Evolutionary conservation across 2,329 filamentous ascomycete genomes (phyloP).

Genomic region (Emmonsiellopsis sp.): DNA sequence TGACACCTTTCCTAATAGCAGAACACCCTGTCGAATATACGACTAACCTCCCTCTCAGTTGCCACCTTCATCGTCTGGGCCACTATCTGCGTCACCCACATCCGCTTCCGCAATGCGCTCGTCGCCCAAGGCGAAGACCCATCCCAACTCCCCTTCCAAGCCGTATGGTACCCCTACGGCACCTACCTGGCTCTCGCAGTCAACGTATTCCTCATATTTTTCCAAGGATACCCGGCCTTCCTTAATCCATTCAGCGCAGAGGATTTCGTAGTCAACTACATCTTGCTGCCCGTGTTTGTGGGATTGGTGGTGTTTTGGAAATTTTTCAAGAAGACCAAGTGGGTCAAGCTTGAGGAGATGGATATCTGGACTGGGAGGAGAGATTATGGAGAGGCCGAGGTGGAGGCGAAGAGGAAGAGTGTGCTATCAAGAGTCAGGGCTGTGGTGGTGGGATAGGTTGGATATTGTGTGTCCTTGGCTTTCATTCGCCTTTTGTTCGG

Average conservation of each 20-base stretch:
- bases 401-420: not conserved
- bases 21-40: no score
- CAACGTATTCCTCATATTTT: constrained; percentile 43
- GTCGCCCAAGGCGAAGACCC: constrained; percentile 27
- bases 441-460: constrained; percentile 17
- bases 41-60: no score
- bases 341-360: constrained; percentile 29
- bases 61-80: constrained; percentile 34
- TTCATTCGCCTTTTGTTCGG: no score
- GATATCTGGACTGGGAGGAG: constrained; percentile 31
- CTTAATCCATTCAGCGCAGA: constrained; percentile 42
- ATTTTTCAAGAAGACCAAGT: constrained; percentile 29
- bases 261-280: constrained; percentile 48
- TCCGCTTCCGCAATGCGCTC: constrained; percentile 33
- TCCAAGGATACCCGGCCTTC: constrained; percentile 46
- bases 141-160: constrained; percentile 39
- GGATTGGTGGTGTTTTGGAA: constrained; percentile 42
- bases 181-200: constrained; percentile 41
- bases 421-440: constrained; percentile 16
- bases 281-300: constrained; percentile 44
- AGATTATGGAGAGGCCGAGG: constrained; percentile 13
- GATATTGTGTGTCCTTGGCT: no score
- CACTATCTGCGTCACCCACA: constrained; percentile 33
- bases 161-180: constrained; percentile 43
- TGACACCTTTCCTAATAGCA: not conserved